Evolutionary conservation across 1,139 yeast genomes (phyloP).

Genomic region (Yamadazyma atlantica): DNA sequence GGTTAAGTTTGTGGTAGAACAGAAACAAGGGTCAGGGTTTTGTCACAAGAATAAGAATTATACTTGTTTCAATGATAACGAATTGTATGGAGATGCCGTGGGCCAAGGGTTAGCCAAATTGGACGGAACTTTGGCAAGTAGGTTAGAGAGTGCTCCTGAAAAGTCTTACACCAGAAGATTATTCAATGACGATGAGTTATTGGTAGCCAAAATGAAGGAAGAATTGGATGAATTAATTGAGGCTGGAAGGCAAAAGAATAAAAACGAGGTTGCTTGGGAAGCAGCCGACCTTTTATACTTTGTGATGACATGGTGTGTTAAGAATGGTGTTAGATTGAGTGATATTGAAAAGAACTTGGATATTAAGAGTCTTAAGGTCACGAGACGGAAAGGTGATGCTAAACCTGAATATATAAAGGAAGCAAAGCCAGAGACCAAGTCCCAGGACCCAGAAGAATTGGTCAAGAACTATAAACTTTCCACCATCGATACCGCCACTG

Average conservation of each 20-base stretch:
- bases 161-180: conserved; percentile 92
- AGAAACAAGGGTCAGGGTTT: conserved; percentile 75
- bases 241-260: conserved; percentile 54
- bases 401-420: conserved; percentile 62
- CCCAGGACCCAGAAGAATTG: conserved; percentile 15
- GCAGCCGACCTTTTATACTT: conserved; percentile 94
- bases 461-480: conserved; percentile 52
- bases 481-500: conserved; percentile 51
- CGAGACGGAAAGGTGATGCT: conserved; percentile 96
- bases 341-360: conserved; percentile 87
- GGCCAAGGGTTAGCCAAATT: conserved; percentile 63
- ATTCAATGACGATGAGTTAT: conserved; percentile 70
- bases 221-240: conserved; percentile 96
- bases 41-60: conserved; percentile 76
- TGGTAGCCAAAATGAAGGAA: conserved; percentile 86
- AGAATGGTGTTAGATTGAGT: conserved; percentile 72
- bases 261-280: conserved; percentile 86
- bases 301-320: conserved; percentile 82
- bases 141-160: conserved; percentile 68
- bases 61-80: conserved; percentile 68
- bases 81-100: conserved; percentile 43
- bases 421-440: conserved; percentile 9
- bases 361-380: conserved; percentile 77
- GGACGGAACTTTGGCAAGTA: conserved; percentile 59
- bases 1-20: conserved; percentile 80